Base-by-base conservation (phyloP, 805 yeast species). In the Candida pini region DNA sequence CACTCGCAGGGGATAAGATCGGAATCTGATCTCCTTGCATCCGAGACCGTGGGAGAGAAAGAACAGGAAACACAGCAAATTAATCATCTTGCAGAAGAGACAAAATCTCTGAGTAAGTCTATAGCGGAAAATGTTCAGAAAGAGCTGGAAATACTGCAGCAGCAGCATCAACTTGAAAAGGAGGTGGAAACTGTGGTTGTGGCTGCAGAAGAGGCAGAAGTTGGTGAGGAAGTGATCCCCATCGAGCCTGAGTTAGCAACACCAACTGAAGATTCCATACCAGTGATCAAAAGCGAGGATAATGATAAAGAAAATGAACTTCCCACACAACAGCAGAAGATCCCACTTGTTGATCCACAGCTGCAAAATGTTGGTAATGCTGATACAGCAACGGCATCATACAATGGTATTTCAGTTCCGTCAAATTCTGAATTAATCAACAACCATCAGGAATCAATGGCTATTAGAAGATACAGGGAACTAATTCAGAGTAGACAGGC, bases 361-460 rank as follows among this genome's bases (percentile, higher is more conserved):
- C 25, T 35, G 18, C n/a, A n/a, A n/a, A 38, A 41, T 21, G 13
- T 30, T 17, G 9, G 13, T n/a, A 28, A 24, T 6, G 18, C 19
- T 13, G 33, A 33, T 20, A 34, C 34, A 15, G 37, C 43, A 9
- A 49, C 55, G 7, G 47, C 48, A 12, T 40, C 40, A 7, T 54
- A 53, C 33, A 54, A 55, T 26, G 63, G 63, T 10, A n/a, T 58
- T 3, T 41, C 54, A 3, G 45, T 62, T n/a, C 66, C 66, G 4
- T 45, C 54, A 2, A 53, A 54, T 28, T 59, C 64, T 18, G 64
- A 56, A 26, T 41, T 62, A 6, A 46, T 60, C 38, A 56, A 49
- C 16, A 37, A 45, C 14, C n/a, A n/a, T n/a, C 41, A 36, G 21
- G 49, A 44, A 8, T 36, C 58, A 3, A 39, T 41, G 2, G 54